These are phyloP conservation scores for Flaveria floridana DNA, from an alignment of 140 eudicot genomes.

Conservation along the genomic window DNA sequence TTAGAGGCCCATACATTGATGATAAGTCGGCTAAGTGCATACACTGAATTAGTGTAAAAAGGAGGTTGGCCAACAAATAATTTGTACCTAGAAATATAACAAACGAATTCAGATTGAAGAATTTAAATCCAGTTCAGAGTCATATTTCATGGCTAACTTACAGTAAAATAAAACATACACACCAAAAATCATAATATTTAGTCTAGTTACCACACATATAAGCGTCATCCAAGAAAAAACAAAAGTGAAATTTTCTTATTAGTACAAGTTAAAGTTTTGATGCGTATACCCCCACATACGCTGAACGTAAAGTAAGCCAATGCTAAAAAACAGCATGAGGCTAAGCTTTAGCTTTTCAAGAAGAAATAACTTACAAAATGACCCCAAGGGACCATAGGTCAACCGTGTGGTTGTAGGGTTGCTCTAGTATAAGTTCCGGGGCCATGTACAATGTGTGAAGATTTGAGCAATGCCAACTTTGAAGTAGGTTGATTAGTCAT, in stretches of 20 bases:
- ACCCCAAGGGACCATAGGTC: slow-evolving; percentile 98
- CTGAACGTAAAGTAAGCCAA: background rate
- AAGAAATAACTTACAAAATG: slow-evolving; percentile 62
- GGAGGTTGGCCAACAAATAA: slow-evolving; percentile 99
- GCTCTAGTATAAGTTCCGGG: slow-evolving; percentile 95
- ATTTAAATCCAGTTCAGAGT: background rate
- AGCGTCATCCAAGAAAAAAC: slow-evolving; percentile 12
- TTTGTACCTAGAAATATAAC: slow-evolving; percentile 62
- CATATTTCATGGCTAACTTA: background rate
- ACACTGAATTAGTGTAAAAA: slow-evolving; percentile 88
- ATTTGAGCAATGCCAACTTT: too few species aligned
- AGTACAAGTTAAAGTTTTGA: slow-evolving; percentile 6
- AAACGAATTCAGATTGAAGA: slow-evolving; percentile 4
- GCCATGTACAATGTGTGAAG: slow-evolving; percentile 76
- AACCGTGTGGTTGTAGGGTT: slow-evolving; percentile 93
- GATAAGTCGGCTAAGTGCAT: slow-evolving; percentile 83
- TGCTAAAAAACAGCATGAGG: slow-evolving; percentile 2
- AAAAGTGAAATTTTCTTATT: background rate
- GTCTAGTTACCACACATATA: background rate
- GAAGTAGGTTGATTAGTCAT: too few species aligned
- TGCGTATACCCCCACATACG: background rate
- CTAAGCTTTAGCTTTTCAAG: background rate
- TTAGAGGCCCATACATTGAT: slow-evolving; percentile 54
- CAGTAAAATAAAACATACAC: background rate
- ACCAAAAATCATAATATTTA: background rate